Conservation (phyloP, 192 early-diverging fungal species). For the Rhizoclosmatium globosum region DNA sequence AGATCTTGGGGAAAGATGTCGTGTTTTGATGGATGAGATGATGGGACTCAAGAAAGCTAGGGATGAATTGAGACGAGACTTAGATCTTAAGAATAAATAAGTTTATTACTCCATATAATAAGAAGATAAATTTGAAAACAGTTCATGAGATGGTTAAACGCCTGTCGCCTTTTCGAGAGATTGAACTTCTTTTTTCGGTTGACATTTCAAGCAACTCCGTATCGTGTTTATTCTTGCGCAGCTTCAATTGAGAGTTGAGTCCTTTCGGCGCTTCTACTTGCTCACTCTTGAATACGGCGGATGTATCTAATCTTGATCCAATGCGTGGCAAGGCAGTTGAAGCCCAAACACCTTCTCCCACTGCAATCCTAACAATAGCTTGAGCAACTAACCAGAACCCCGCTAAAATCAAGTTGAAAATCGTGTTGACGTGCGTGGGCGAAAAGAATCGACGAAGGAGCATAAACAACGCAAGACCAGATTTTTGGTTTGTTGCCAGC, state of each 20-base stretch:
- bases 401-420: conserved; percentile 10
- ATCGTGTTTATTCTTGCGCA: neutral
- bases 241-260: neutral
- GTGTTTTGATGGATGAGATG: neutral
- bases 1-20: neutral
- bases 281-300: neutral
- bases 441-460: conserved; percentile 15
- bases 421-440: conserved; percentile 31
- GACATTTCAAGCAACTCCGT: neutral
- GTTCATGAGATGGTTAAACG: neutral
- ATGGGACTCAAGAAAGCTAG: neutral
- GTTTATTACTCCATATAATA: neutral
- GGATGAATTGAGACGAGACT: neutral
- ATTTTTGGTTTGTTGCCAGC: conserved; percentile 13
- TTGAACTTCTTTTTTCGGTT: too few species aligned
- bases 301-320: conserved; percentile 23
- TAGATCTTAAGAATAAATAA: too few species aligned
- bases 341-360: conserved; percentile 15
- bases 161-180: neutral
- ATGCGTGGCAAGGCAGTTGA: conserved; percentile 10
- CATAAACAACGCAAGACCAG: conserved; percentile 19
- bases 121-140: neutral
- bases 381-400: conserved; percentile 11
- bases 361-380: conserved; percentile 13
- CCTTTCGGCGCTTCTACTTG: neutral